These are phyloP conservation scores for Sclerotiophoma versabilis DNA, from an alignment of 2,329 filamentous ascomycete genomes.

Conservation along the genomic window DNA sequence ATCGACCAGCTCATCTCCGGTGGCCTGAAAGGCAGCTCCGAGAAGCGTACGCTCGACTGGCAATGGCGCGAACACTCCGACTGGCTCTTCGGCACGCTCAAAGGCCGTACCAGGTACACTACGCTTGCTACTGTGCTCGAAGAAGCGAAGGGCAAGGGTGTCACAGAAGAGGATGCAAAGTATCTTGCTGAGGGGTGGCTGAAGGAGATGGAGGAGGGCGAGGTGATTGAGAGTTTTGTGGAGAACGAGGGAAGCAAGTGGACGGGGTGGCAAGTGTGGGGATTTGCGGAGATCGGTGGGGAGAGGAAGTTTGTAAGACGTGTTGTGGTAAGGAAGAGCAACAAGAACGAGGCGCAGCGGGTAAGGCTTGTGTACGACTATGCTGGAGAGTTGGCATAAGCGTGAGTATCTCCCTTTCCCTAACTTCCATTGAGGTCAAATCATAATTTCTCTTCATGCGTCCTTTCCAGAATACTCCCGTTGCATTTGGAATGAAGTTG, in stretches of 20 bases:
- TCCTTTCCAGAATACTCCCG: neutral
- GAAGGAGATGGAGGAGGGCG: slow-evolving; percentile 38
- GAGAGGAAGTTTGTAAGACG: slow-evolving; percentile 43
- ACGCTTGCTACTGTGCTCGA: slow-evolving; percentile 38
- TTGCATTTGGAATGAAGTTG: slow-evolving; percentile 1
- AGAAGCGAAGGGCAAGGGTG: slow-evolving; percentile 31
- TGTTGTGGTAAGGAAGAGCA: slow-evolving; percentile 44
- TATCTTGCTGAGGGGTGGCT: slow-evolving; percentile 40
- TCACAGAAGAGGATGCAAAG: slow-evolving; percentile 31
- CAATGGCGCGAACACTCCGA: slow-evolving; percentile 72
- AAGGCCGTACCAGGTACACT: slow-evolving; percentile 64
- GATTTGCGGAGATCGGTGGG: slow-evolving; percentile 41
- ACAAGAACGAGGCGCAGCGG: slow-evolving; percentile 37
- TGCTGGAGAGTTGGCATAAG: slow-evolving; percentile 29
- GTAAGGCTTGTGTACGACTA: slow-evolving; percentile 48
- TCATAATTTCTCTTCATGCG: neutral
- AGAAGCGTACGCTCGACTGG: slow-evolving; percentile 65
- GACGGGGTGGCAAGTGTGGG: slow-evolving; percentile 47
- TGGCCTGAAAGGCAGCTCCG: slow-evolving; percentile 71
- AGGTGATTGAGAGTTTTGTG: slow-evolving; percentile 44
- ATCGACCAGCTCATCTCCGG: slow-evolving; percentile 76
- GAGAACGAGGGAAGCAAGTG: slow-evolving; percentile 46
- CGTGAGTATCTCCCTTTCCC: neutral
- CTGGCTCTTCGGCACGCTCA: slow-evolving; percentile 78
- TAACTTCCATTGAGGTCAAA: neutral